Evolutionary conservation across 2,329 filamentous ascomycete genomes (phyloP).

Genomic region (Aureobasidium sp.): DNA sequence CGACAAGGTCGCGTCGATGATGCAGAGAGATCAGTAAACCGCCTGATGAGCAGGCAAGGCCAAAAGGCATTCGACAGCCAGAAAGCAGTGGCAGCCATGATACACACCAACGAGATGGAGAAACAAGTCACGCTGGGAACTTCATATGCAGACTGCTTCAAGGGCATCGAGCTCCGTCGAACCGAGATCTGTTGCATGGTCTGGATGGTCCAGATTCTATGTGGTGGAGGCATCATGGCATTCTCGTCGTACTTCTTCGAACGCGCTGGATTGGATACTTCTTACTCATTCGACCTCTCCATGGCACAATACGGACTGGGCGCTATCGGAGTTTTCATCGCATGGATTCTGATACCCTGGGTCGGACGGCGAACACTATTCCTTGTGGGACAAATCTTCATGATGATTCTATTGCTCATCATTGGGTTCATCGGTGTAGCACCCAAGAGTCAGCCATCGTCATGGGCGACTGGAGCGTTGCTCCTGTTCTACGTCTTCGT

Average conservation of each 20-base stretch:
- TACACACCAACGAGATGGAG: slow-evolving; percentile 46
- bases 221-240: slow-evolving; percentile 29
- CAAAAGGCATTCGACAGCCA: slow-evolving; percentile 24
- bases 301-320: slow-evolving; percentile 27
- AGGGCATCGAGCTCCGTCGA: slow-evolving; percentile 42
- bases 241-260: slow-evolving; percentile 34
- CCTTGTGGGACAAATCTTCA: slow-evolving; percentile 24
- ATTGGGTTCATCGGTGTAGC: slow-evolving; percentile 22
- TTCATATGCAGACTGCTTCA: slow-evolving; percentile 48
- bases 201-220: slow-evolving; percentile 32
- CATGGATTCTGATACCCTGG: slow-evolving; percentile 31
- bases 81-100: slow-evolving; percentile 33
- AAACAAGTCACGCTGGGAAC: slow-evolving; percentile 42
- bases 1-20: slow-evolving; percentile 31
- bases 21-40: slow-evolving; percentile 27
- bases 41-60: slow-evolving; percentile 23
- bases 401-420: slow-evolving; percentile 30
- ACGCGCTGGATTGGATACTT: slow-evolving; percentile 32
- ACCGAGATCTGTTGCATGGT: slow-evolving; percentile 36
- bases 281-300: slow-evolving; percentile 32
- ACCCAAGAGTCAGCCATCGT: slow-evolving; percentile 17
- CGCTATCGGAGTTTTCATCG: slow-evolving; percentile 23
- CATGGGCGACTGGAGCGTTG: slow-evolving; percentile 40
- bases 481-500: slow-evolving; percentile 44
- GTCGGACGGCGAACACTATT: slow-evolving; percentile 37